These are phyloP conservation scores for Rhodamnia rubescens DNA, from an alignment of 345 rosid genomes.

Conservation along the genomic window DNA sequence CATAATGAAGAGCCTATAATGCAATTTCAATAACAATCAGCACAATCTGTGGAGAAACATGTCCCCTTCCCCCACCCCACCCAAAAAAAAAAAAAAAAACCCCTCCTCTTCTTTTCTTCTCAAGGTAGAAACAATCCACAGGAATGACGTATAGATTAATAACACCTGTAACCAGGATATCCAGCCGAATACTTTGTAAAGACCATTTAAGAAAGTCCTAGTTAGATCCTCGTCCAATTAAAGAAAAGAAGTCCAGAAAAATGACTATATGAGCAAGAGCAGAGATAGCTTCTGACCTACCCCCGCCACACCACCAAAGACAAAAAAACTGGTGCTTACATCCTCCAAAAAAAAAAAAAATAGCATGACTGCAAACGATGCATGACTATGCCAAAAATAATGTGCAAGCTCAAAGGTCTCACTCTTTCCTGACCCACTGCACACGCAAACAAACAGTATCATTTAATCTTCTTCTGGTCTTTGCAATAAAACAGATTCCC, in stretches of 20 bases:
- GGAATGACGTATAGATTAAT: neutral
- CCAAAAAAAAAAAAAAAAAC: too few species aligned
- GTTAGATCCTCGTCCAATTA: neutral
- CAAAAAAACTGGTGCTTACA: neutral
- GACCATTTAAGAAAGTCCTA: neutral
- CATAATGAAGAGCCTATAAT: constrained; percentile 86
- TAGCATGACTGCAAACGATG: neutral
- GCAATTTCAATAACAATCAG: neutral
- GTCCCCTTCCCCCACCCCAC: neutral
- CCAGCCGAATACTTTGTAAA: neutral
- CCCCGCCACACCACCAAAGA: neutral
- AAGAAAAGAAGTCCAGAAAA: neutral
- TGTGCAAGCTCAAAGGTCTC: neutral
- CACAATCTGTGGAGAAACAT: neutral
- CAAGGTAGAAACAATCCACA: neutral
- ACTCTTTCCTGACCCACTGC: neutral
- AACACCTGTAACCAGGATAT: neutral
- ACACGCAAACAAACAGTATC: neutral
- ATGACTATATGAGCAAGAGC: neutral
- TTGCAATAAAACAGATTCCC: neutral
- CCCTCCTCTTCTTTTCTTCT: neutral
- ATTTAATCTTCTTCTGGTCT: neutral
- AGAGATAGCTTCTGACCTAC: neutral
- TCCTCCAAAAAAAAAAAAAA: neutral
- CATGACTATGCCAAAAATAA: neutral